A percentile compares a stretch with the other conserved stretches of the same genome.
phyloP scores from a whole-genome alignment of 1,284 basidiomycete species.

The Fomitopsis pinicola region DNA sequence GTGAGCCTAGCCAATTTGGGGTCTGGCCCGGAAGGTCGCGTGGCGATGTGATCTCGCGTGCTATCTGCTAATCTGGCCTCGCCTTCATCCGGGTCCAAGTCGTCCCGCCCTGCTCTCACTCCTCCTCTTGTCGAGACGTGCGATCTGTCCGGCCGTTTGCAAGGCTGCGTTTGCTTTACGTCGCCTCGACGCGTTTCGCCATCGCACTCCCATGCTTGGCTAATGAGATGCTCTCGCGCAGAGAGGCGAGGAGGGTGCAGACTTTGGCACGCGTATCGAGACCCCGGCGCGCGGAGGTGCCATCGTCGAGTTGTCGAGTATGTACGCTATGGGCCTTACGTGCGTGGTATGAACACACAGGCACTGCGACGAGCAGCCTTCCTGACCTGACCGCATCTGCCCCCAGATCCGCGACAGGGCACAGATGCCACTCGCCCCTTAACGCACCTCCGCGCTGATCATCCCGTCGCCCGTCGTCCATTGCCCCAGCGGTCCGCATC shows the following conservation, averaged over 20 bases:
- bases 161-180: background rate
- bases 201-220: background rate
- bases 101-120: background rate
- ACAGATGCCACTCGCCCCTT: background rate
- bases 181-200: background rate
- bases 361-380: background rate
- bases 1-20: no score
- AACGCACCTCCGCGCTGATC: background rate
- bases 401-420: background rate
- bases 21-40: background rate
- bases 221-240: background rate
- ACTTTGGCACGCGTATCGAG: background rate
- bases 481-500: background rate
- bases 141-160: background rate
- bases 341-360: background rate
- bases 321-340: background rate
- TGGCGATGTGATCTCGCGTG: constrained; percentile 4
- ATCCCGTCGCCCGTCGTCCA: background rate
- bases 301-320: background rate
- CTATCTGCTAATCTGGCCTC: constrained; percentile 2
- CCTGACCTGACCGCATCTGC: background rate
- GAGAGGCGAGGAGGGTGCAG: no score
- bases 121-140: background rate
- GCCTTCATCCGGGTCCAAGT: background rate
- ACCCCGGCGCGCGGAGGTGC: background rate